Evolutionary conservation across 108 stramenopile species (phyloP), one percentile per base, ranked within the genome.

Genomic region (Fragilariopsis cylindrus): DNA sequence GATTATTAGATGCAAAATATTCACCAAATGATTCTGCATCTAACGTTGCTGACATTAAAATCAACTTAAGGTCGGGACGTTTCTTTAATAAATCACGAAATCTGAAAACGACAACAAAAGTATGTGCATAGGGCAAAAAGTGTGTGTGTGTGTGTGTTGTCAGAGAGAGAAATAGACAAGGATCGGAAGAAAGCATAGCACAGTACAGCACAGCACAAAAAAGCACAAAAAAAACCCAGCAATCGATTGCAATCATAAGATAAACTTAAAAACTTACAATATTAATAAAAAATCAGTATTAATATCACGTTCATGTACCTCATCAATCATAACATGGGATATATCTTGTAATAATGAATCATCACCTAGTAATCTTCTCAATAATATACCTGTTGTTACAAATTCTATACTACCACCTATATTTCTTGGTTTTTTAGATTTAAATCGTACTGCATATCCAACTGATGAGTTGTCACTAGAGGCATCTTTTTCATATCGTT

Each of bases 231-330:
- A 21, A 21, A 21, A 1, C 21, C 1, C 21, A 21, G 1, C 21
- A 21, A 21, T 21, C 21, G 21, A 21, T 21, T 21, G 21, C 1
- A 1, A 21, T 21, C 21, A 21, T 21, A 21, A 21, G 21, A 21
- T 21, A 21, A 21, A 21, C 21, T 21, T 21, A 21, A 21, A 21
- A 21, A 21, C 21, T 30, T 30, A 30, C 30, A 98, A 73, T 2
- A 96, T 96, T 74, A 99, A 97, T 41, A 98, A 84, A 69, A 99
- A 97, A 72, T 98, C 98, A 3, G 97, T 98, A 81, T 98, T 95
- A 50, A 98, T 84, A 4, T 96, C 97, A 49, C 98, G 83, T 77
- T 99, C 99, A 75, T 99, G 99, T 44, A 98, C 98, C 80, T 99
- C 99, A 72, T 99, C 99, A 71, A 98, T 97, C 7, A 89, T 76